Base-by-base conservation (phyloP, 1,284 basidiomycete species). In the Athelia psychrophila region DNA sequence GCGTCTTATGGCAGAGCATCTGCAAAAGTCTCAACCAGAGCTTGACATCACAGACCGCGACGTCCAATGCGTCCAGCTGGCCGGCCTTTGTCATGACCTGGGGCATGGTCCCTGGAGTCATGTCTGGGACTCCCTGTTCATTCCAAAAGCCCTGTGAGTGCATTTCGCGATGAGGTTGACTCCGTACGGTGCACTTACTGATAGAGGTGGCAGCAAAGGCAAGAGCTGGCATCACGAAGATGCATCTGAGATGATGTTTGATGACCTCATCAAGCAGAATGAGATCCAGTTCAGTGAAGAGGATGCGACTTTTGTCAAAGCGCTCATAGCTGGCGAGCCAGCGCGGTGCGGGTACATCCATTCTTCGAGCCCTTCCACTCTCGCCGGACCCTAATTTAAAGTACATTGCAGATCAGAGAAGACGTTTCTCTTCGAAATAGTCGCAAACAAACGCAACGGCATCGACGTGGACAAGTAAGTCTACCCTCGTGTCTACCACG, bases 391-490 rank as follows among this genome's bases (percentile, higher is more conserved):
- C n/a, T n/a, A n/a, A n/a, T n/a, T n/a, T n/a, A n/a, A n/a, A n/a
- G n/a, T n/a, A n/a, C n/a, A n/a, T n/a, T n/a, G 44, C 38, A 52
- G 48, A 12, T 22, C 54, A 10, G 79, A 81, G 58, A 82, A 81
- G 54, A 56, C 58, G 0, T 83, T 80, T 54, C 62, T 83, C 0
- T 83, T 83, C 59, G 86, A 92, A 53, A 91, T 92, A 47, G 86
- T 92, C 2, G 84, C 84, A 0, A 92, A 92, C 68, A 79, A 80
- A 63, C 73, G 81, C 3, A 91, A 91, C 54, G 89, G 89, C 0
- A 73, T 92, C 5, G 89, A 91, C 59, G 89, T 92, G 2, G 90
- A 92, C 74, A 91, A 91, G 87, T 87, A 51, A 46, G 67, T 65
- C 22, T 42, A n/a, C 13, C 42, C 22, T 46, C 27, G 13, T 16